phyloP scores from a whole-genome alignment of 1,284 basidiomycete genomes.

The Naganishia sp. region DNA sequence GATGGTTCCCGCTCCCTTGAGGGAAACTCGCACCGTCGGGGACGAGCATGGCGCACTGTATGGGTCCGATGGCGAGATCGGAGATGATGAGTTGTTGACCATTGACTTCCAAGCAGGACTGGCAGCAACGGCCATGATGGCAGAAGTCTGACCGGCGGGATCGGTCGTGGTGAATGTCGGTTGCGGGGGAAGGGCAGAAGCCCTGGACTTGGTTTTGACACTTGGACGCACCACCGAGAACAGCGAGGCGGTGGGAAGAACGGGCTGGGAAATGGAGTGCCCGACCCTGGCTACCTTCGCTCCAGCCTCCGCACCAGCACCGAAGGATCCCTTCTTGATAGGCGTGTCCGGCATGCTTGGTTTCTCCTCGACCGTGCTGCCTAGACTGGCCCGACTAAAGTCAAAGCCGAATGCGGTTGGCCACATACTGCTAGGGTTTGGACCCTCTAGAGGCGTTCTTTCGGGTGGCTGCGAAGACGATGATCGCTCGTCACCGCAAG shows the following conservation, averaged over 20 bases:
- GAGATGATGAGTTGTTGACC: constrained; percentile 7
- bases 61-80: constrained; percentile 15
- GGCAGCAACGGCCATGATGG: constrained; percentile 1
- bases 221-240: constrained; percentile 31
- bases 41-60: constrained; percentile 50
- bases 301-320: constrained; percentile 33
- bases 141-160: constrained; percentile 9
- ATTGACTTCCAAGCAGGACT: constrained; percentile 7
- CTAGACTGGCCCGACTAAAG: constrained; percentile 42
- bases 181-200: constrained; percentile 6
- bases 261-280: constrained; percentile 43
- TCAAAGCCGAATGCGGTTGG: constrained; percentile 36
- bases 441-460: constrained; percentile 45
- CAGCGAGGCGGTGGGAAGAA: constrained; percentile 27
- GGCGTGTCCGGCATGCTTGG: constrained; percentile 54
- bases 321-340: constrained; percentile 51
- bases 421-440: constrained; percentile 39
- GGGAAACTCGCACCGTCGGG: constrained; percentile 43
- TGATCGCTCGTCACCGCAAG: constrained; percentile 41
- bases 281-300: constrained; percentile 34
- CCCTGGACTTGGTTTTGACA: constrained; percentile 7
- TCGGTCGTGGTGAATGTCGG: constrained; percentile 22
- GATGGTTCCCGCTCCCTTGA: constrained; percentile 17
- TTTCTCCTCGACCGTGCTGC: constrained; percentile 41
- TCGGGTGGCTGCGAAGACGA: constrained; percentile 33